Evolutionary conservation across 208 protist genomes (phyloP), one percentile per base, ranked within the genome.

Genomic region (Leishmania mexicana): DNA sequence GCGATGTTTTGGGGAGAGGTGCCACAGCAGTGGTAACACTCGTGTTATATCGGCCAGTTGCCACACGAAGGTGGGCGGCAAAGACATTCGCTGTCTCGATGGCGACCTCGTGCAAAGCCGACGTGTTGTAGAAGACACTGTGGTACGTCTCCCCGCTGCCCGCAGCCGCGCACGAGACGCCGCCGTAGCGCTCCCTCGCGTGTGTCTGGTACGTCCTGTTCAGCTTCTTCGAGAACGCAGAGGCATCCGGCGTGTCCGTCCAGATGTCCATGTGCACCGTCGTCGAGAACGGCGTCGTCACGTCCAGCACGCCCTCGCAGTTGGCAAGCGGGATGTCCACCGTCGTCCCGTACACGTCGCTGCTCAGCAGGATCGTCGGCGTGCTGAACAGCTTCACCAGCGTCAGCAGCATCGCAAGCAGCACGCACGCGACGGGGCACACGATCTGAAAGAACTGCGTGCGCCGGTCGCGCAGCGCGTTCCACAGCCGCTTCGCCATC

Each of bases 371-470:
- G 0, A 94, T 42, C 31, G 80, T 65, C 24, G 80, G 78, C 49
- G 64, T n/a, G 64, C 49, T 35, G 24, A 62, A 62, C 19, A 58
- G 62, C 57, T 68, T 54, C 51, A 95, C 62, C 19, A 88, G 77
- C 49, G 79, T 60, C 68, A 96, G 68, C 75, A 93, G 73, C 85
- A 95, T 81, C 49, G 92, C 87, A n/a, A 95, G 71, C 42, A 95
- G 81, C 31, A 95, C 70, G 40, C 87, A 91, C 6, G 85, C 51
- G 65, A 92, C 86, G 17, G 93, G 93, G 49, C 82, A 90, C 35
- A 92, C 31, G 51, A 95, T 81, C 72, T 95, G 92, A 70, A 94
- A 91, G 40, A 79, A 86, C 81, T 88, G 78, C 79, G 85, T 88
- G 38, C 86, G 79, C 35, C 80, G 83, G 78, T 96, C 93, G 8